phyloP scores from a whole-genome alignment of 495 filamentous ascomycete species.

The Aspergillus steynii region DNA sequence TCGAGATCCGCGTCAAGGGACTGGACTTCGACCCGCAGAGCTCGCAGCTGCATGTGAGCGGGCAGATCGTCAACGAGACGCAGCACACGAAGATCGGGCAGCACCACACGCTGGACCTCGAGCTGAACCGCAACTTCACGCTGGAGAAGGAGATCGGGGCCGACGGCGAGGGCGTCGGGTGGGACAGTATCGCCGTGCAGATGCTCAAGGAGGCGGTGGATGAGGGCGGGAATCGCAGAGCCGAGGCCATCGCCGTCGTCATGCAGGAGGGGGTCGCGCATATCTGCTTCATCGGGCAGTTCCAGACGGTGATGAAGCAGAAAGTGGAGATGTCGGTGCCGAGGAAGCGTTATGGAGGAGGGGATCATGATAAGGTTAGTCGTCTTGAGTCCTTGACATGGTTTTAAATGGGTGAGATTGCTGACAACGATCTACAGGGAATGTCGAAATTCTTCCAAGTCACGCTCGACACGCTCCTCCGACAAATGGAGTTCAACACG shows the following conservation, averaged over 20 bases:
- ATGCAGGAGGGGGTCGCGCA: slow-evolving; percentile 95
- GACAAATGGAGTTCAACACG: slow-evolving; percentile 72
- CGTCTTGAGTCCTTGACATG: not conserved
- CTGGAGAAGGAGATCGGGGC: slow-evolving; percentile 60
- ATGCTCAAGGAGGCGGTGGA: slow-evolving; percentile 77
- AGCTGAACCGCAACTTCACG: slow-evolving; percentile 85
- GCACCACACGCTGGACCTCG: slow-evolving; percentile 89
- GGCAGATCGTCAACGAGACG: slow-evolving; percentile 80
- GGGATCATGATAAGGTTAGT: slow-evolving; percentile 65
- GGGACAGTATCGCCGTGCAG: slow-evolving; percentile 86
- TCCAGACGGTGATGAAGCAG: slow-evolving; percentile 85
- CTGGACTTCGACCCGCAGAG: slow-evolving; percentile 89
- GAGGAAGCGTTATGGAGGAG: slow-evolving; percentile 65
- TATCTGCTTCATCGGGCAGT: slow-evolving; percentile 89
- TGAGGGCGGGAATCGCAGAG: slow-evolving; percentile 64
- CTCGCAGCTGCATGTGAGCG: slow-evolving; percentile 81
- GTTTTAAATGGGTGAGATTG: not conserved
- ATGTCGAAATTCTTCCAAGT: slow-evolving; percentile 80
- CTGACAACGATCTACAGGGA: slow-evolving; percentile 43
- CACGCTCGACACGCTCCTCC: slow-evolving; percentile 70
- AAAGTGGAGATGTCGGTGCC: slow-evolving; percentile 82
- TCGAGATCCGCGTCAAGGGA: slow-evolving; percentile 77
- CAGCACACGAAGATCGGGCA: slow-evolving; percentile 78
- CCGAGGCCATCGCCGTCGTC: slow-evolving; percentile 81
- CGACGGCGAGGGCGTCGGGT: slow-evolving; percentile 60